phyloP scores from a whole-genome alignment of 106 monocot genomes.

The Cymbidium sinense region DNA sequence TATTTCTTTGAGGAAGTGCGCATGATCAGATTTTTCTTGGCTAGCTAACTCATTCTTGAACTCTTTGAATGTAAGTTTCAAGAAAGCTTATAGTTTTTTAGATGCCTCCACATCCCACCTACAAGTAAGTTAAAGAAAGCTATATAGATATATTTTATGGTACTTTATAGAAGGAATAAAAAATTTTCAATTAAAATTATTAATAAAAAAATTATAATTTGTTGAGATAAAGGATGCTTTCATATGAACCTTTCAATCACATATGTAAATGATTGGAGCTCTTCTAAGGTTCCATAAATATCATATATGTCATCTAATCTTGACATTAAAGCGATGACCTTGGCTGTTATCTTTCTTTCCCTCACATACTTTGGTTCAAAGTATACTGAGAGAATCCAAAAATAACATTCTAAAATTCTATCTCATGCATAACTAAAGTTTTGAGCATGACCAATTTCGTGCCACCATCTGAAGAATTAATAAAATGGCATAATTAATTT shows the following conservation, averaged over 20 bases:
- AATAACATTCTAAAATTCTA: conserved; percentile 9
- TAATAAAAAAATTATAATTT: neutral
- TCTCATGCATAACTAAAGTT: conserved; percentile 7
- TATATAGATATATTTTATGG: no score
- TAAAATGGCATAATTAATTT: no score
- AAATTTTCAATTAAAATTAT: neutral
- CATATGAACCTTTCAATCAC: conserved; percentile 11
- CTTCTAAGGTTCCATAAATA: conserved; percentile 19
- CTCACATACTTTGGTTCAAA: conserved; percentile 10
- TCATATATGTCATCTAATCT: conserved; percentile 1
- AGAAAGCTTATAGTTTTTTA: neutral
- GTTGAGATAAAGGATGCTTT: neutral
- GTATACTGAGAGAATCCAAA: conserved; percentile 11
- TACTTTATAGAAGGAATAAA: no score
- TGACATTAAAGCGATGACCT: neutral
- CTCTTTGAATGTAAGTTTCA: conserved; percentile 5
- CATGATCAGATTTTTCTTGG: conserved; percentile 10
- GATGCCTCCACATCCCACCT: conserved; percentile 21
- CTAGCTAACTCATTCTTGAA: conserved; percentile 12
- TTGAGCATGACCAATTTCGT: neutral
- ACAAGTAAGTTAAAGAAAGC: neutral
- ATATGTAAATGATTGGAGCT: conserved; percentile 7
- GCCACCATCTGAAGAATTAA: conserved; percentile 11
- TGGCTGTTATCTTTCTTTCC: conserved; percentile 7
- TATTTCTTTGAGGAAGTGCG: neutral